Base-by-base conservation (phyloP, 192 early-diverging fungal species). In the Backusella morwellensis region DNA sequence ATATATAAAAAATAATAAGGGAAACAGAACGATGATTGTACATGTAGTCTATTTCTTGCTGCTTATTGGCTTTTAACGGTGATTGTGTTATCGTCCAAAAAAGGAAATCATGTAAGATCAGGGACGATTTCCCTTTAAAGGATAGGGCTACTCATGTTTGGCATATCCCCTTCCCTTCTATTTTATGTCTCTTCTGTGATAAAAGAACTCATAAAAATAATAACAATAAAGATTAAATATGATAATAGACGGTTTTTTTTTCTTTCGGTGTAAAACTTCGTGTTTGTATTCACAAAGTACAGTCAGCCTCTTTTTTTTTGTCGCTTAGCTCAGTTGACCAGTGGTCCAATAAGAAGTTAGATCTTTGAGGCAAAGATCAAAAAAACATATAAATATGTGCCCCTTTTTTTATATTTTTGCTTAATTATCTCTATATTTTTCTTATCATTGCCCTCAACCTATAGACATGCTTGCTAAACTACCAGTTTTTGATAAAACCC, bases 401-500 rank as follows among this genome's bases (percentile, higher is more conserved):
- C 11, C 23, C 23, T 12, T 26, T 59, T 59, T 21, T 59, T 26
- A 8, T 59, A 11, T 23, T 11, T 9, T 41, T 40, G 21, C n/a
- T 17, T 32, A n/a, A 32, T 32, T 32, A 32, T 32, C 32, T 32
- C 32, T 3, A 32, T 32, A 0, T 32, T 32, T 69, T 1, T 68
- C 1, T 68, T 21, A 19, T 67, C 34, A 19, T 17, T 44, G 6
- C 0, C 7, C 7, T 35, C n/a, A 21, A n/a, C 6, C 19, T 19
- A 6, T 36, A 68, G 1, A 3, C n/a, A 82, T 82, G 68, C 75
- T 76, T 21, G 80, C 80, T 19, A 34, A 35, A 42, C 38, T 78
- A 14, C 80, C 80, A 6, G 74, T 73, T 29, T 74, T 68, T 17
- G 35, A 71, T 7, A 38, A 72, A 44, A 74, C 35, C 0, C 52